Base-by-base conservation (phyloP, 2,329 filamentous ascomycete genomes). In the Myotisia sp. region DNA sequence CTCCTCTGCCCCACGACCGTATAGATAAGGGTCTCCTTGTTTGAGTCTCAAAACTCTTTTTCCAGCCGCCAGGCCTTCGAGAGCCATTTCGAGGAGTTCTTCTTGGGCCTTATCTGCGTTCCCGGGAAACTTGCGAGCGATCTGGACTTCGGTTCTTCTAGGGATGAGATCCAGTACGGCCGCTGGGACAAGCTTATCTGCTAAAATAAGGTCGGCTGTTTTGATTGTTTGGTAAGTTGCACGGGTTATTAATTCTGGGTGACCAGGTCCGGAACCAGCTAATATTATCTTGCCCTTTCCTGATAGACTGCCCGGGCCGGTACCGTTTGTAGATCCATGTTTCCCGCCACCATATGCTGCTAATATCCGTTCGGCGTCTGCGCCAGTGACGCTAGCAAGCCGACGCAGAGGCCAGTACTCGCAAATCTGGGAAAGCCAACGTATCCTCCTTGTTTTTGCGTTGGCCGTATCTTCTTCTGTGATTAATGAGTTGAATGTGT, bases 21-120 rank as follows among this genome's bases (percentile, higher is more conserved):
- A 98, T 24, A 98, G 73, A 58, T 92, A 98, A 0, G 90, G 90
- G 50, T 98, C 90, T 29, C 90, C 90, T 55, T 98, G 90, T 62
- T 98, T 98, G 28, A 98, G 66, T 3, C 90, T 72, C 21, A 98
- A 67, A 0, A 98, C 90, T 1, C 74, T 80, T 53, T 81, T 75
- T 8, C 90, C 90, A 13, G 67, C 62, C 30, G 66, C 60, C 13
- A 80, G 47, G 2, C 75, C 84, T 2, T 72, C 71, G 2, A 93
- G 65, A 0, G 84, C 90, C 47, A 83, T 69, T 34, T 76, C 68
- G 2, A 92, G 70, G 3, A 98, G 74, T 57, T 98, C 90, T 50
- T 86, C 76, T 54, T 98, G 90, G 0, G 90, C 90, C 28, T 75
- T 74, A 47, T 98, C 90, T 26, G 90, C 90, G 56, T 98, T 95